phyloP scores from a whole-genome alignment of 176 grass and related monocot species.

The Rhynchospora tenuis region DNA sequence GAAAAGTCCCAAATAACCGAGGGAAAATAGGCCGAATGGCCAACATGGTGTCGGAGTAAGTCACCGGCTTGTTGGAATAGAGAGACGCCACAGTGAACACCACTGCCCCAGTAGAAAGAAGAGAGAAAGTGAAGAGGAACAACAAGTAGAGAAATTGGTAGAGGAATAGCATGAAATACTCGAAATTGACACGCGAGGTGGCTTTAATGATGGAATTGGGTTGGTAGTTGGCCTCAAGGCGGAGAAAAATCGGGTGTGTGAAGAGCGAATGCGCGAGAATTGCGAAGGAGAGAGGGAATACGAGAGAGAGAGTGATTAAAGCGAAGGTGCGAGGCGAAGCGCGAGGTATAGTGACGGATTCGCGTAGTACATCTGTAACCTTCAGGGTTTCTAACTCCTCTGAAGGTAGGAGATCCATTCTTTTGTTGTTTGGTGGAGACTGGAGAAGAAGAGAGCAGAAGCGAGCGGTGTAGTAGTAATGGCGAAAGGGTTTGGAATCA shows the following conservation, averaged over 20 bases:
- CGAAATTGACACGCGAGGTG: constrained; percentile 13
- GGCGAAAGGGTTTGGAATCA: neutral
- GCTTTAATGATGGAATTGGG: neutral
- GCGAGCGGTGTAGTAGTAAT: neutral
- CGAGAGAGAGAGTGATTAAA: constrained; percentile 62
- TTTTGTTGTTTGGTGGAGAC: neutral
- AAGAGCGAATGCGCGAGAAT: constrained; percentile 91
- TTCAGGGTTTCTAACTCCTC: constrained; percentile 55
- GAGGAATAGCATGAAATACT: constrained; percentile 54
- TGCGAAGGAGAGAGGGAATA: constrained; percentile 89
- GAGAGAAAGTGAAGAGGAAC: constrained; percentile 94
- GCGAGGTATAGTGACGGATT: constrained; percentile 61
- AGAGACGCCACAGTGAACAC: constrained; percentile 97
- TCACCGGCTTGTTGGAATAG: constrained; percentile 75
- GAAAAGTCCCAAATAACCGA: constrained; percentile 78
- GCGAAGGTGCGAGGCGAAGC: constrained; percentile 72
- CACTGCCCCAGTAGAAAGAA: constrained; percentile 86
- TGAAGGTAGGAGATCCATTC: constrained; percentile 22
- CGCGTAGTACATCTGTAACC: constrained; percentile 50
- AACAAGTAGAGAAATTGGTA: constrained; percentile 82
- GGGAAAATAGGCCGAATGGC: constrained; percentile 65
- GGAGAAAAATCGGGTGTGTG: constrained; percentile 76
- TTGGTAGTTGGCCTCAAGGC: constrained; percentile 13
- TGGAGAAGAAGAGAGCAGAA: neutral
- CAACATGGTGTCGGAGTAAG: constrained; percentile 51